phyloP scores from a whole-genome alignment of 2,329 filamentous ascomycete genomes.

The Colletotrichum sp. region DNA sequence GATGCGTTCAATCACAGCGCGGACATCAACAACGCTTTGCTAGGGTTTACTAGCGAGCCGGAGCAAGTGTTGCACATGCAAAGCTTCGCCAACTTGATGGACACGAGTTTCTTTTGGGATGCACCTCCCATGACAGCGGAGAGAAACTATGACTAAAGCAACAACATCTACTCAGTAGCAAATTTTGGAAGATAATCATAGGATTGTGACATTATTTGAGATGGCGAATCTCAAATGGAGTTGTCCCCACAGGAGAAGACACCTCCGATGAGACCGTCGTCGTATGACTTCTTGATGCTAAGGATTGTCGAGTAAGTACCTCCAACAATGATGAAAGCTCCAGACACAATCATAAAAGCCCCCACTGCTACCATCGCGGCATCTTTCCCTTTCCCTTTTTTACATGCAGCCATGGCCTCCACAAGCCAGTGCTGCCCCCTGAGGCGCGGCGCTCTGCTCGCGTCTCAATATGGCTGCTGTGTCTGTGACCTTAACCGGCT shows the following conservation, averaged over 20 bases:
- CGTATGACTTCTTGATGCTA: neutral
- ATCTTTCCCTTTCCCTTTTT: neutral
- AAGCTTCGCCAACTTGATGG: constrained; percentile 19
- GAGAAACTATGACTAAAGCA: neutral
- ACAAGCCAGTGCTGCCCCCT: neutral
- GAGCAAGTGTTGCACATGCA: constrained; percentile 18
- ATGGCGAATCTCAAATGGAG: neutral
- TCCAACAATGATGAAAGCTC: neutral
- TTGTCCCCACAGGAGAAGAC: neutral
- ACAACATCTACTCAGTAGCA: neutral
- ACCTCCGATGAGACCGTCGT: neutral
- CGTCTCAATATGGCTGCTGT: neutral
- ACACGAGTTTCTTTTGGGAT: constrained; percentile 11
- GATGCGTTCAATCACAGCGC: neutral
- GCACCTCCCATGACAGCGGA: neutral
- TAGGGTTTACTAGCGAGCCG: neutral
- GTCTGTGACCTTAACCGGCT: neutral
- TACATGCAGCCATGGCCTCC: neutral
- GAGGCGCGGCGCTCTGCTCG: neutral
- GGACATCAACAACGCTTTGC: neutral
- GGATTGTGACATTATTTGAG: neutral
- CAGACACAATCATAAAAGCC: neutral
- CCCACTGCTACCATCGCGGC: neutral
- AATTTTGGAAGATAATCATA: neutral
- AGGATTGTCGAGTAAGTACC: neutral